Evolutionary conservation across 2,329 filamentous ascomycete species (phyloP).

Genomic region (Aspergillus fructus): DNA sequence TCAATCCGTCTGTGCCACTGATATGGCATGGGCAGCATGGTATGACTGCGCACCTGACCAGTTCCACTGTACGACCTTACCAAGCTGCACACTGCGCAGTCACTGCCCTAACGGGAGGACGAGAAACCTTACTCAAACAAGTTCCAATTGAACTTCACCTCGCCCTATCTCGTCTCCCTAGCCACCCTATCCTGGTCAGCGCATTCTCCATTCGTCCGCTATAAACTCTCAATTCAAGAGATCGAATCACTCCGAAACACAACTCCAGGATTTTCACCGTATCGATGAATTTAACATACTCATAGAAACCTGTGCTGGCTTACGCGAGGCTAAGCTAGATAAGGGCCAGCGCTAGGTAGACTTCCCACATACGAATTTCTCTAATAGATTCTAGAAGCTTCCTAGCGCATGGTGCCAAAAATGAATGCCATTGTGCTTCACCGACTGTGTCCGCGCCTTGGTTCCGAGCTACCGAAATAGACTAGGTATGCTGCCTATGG

Average conservation of each 20-base stretch:
- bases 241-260: background rate
- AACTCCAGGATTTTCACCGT: background rate
- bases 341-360: background rate
- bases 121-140: background rate
- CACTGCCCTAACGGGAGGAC: background rate
- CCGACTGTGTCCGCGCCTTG: background rate
- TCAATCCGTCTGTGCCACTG: background rate
- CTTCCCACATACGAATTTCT: background rate
- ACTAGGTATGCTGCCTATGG: no score
- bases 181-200: no score
- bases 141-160: background rate
- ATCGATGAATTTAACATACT: background rate
- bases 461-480: background rate
- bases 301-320: background rate
- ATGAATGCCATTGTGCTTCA: background rate
- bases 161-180: background rate
- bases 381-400: background rate
- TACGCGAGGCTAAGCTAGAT: background rate
- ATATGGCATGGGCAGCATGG: background rate
- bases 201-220: background rate
- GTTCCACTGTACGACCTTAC: background rate
- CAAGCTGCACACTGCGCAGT: background rate
- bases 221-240: background rate
- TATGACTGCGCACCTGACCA: slow-evolving; percentile 5
- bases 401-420: background rate